These are phyloP conservation scores for Closterium sp. DNA, from an alignment of 139 green algal species.

Conservation along the genomic window DNA sequence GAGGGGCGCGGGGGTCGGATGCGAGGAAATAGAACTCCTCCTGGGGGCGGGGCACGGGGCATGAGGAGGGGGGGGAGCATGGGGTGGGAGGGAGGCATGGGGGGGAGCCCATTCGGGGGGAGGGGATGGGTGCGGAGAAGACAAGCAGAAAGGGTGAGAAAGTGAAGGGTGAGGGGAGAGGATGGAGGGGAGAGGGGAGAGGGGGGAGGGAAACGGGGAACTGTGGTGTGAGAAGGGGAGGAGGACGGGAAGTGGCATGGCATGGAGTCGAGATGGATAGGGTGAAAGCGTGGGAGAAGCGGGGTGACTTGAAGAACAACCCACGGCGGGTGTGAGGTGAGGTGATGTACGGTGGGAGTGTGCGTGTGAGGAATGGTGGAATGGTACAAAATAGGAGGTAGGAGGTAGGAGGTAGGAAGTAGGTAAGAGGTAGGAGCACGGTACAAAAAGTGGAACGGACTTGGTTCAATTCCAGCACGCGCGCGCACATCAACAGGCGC, in stretches of 20 bases:
- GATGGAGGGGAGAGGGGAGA: neutral
- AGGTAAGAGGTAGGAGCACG: neutral
- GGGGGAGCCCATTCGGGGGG: no score
- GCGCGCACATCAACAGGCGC: neutral
- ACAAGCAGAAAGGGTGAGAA: neutral
- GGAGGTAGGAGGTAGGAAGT: neutral
- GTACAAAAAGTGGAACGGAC: neutral
- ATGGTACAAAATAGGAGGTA: no score
- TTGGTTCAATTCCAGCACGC: neutral
- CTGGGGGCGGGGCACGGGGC: no score
- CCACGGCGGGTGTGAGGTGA: no score
- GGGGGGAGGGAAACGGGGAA: no score
- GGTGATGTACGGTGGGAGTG: neutral
- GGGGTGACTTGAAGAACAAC: no score
- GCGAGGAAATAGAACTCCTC: neutral
- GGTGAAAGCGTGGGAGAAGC: no score
- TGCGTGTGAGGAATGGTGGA: neutral
- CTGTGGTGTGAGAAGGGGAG: no score
- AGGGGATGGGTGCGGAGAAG: neutral
- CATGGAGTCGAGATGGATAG: no score
- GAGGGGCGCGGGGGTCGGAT: neutral
- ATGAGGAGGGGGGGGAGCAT: neutral
- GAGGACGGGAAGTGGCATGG: neutral
- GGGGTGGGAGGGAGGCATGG: no score
- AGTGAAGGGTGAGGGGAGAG: neutral